phyloP scores from a whole-genome alignment of 164 flowering plant genomes.

The Euptelea pleiosperma region DNA sequence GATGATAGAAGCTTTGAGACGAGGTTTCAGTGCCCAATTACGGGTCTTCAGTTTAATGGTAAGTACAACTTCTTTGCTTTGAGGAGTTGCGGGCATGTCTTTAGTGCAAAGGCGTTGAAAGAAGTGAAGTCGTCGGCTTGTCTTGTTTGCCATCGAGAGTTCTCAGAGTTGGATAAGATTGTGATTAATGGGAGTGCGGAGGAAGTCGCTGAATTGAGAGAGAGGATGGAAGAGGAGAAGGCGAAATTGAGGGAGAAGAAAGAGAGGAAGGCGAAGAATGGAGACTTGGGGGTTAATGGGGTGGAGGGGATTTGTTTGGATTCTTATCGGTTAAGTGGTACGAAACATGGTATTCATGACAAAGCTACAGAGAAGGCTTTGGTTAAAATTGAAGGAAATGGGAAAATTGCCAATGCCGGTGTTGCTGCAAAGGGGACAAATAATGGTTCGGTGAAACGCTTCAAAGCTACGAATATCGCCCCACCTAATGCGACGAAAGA shows the following conservation, averaged over 20 bases:
- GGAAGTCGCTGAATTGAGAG: constrained; percentile 72
- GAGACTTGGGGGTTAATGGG: constrained; percentile 22
- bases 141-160: constrained; percentile 71
- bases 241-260: constrained; percentile 57
- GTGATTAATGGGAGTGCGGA: constrained; percentile 79
- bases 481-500: constrained; percentile 74
- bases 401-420: constrained; percentile 28
- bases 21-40: constrained; percentile 80
- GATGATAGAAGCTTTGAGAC: constrained; percentile 21
- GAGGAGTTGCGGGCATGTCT: constrained; percentile 86
- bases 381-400: constrained; percentile 31
- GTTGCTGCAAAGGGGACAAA: constrained; percentile 25
- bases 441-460: constrained; percentile 43
- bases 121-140: constrained; percentile 76
- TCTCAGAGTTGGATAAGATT: constrained; percentile 68
- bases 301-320: constrained; percentile 19
- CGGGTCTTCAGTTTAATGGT: constrained; percentile 84
- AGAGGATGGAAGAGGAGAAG: constrained; percentile 65
- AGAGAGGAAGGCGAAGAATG: constrained; percentile 50
- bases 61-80: constrained; percentile 74
- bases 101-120: constrained; percentile 90
- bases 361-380: constrained; percentile 26
- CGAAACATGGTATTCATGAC: constrained; percentile 49
- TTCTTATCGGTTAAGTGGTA: constrained; percentile 36
- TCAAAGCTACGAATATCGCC: constrained; percentile 52